These are phyloP conservation scores for Dioscorea alata DNA, from an alignment of 106 monocot species.

Conservation along the genomic window DNA sequence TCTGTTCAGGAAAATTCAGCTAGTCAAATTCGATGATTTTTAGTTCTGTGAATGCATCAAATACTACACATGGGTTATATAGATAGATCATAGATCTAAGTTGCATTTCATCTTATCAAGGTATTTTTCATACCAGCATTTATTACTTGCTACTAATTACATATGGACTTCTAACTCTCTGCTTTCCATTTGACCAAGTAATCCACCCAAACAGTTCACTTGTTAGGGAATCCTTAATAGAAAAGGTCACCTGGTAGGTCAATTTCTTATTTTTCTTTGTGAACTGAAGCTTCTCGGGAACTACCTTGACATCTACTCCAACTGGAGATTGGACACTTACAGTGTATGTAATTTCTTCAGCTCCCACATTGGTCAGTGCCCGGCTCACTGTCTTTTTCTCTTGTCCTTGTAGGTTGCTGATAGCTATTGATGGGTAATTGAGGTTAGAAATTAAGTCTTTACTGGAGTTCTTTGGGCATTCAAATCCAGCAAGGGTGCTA, in stretches of 20 bases:
- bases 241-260: conserved; percentile 60
- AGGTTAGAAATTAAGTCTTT: conserved; percentile 60
- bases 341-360: conserved; percentile 36
- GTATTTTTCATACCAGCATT: no score
- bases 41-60: no score
- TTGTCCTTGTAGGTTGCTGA: conserved; percentile 23
- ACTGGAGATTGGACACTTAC: conserved; percentile 41
- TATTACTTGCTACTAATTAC: conserved; percentile 21
- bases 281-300: conserved; percentile 61
- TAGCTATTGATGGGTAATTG: conserved; percentile 75
- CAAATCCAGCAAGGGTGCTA: conserved; percentile 29
- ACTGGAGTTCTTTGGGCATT: conserved; percentile 55
- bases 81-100: no score
- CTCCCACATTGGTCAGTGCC: conserved; percentile 51
- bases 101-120: no score
- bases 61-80: no score
- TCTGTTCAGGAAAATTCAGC: no score
- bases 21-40: no score
- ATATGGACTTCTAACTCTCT: conserved; percentile 58
- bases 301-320: conserved; percentile 57
- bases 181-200: conserved; percentile 64
- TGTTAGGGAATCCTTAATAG: conserved; percentile 20
- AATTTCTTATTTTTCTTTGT: conserved; percentile 30
- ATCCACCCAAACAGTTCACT: conserved; percentile 56
- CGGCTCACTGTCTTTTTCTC: conserved; percentile 37